Evolutionary conservation across 2,329 filamentous ascomycete genomes (phyloP).

Genomic region (Clonostachys solani): DNA sequence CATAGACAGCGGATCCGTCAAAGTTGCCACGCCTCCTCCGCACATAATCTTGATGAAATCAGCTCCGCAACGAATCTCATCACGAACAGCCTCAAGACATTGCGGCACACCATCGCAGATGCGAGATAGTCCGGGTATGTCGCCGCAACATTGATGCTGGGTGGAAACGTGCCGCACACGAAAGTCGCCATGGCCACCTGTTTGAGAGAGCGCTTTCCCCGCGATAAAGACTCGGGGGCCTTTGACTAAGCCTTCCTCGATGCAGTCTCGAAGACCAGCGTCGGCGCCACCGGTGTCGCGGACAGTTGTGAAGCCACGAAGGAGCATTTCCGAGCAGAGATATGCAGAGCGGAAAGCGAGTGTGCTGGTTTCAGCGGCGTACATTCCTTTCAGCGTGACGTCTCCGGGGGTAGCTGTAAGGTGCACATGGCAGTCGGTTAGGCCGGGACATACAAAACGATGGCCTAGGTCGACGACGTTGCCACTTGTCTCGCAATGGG

Average conservation of each 20-base stretch:
- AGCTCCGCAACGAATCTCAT: constrained; percentile 49
- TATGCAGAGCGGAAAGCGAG: constrained; percentile 45
- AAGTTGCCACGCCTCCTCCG: constrained; percentile 42
- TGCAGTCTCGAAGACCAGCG: constrained; percentile 49
- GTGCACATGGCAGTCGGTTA: constrained; percentile 26
- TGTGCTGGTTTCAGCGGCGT: no score
- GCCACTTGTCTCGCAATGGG: no score
- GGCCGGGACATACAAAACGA: no score
- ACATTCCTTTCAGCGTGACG: constrained; percentile 16
- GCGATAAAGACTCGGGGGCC: constrained; percentile 53
- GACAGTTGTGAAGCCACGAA: constrained; percentile 54
- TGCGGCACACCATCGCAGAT: constrained; percentile 50
- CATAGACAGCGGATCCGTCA: constrained; percentile 45
- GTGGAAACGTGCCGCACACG: constrained; percentile 25
- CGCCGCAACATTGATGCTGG: no score
- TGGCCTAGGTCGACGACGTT: no score
- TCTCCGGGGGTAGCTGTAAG: constrained; percentile 19
- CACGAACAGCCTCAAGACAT: constrained; percentile 44
- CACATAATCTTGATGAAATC: constrained; percentile 62
- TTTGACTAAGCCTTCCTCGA: constrained; percentile 49
- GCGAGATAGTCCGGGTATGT: no score
- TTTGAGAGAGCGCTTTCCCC: constrained; percentile 48
- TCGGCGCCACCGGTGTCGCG: constrained; percentile 55
- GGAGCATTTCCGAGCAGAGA: constrained; percentile 42
- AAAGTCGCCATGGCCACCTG: constrained; percentile 50